phyloP scores from a whole-genome alignment of 179 eudicot species.

The Sideroxylon spinosum region DNA sequence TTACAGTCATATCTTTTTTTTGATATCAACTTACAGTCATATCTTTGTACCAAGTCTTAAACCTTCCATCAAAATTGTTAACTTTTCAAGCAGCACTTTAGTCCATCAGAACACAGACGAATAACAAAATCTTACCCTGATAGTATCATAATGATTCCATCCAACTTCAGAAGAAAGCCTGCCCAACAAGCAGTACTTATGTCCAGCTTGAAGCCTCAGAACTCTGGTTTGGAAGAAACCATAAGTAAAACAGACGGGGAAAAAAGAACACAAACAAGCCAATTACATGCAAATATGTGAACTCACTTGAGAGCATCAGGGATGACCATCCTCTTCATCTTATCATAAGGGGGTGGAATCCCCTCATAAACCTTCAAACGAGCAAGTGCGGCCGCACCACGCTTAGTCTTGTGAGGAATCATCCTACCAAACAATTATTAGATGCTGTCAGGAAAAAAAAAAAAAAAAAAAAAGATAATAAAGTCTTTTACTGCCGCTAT shows the following conservation, averaged over 20 bases:
- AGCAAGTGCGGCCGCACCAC: conserved; percentile 82
- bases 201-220: conserved; percentile 78
- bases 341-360: conserved; percentile 78
- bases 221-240: conserved; percentile 37
- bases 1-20: too few species aligned
- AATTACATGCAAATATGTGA: neutral
- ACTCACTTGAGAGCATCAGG: conserved; percentile 91
- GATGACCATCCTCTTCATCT: conserved; percentile 78
- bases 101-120: too few species aligned
- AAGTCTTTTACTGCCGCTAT: neutral
- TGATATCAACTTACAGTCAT: too few species aligned
- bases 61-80: too few species aligned
- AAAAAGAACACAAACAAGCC: neutral
- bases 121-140: conserved; percentile 40
- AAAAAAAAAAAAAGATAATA: neutral
- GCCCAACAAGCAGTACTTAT: conserved; percentile 68
- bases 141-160: conserved; percentile 78
- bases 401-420: conserved; percentile 87
- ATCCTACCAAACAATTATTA: conserved; percentile 30
- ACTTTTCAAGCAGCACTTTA: too few species aligned
- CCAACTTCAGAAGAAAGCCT: conserved; percentile 73
- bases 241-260: neutral
- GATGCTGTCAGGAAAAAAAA: neutral
- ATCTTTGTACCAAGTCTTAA: too few species aligned
- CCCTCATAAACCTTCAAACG: conserved; percentile 83